A percentile compares a stretch with the other conserved stretches of the same genome.
Conservation (phyloP, 2,329 filamentous ascomycete genomes). For the Hypoxylon sp. region DNA sequence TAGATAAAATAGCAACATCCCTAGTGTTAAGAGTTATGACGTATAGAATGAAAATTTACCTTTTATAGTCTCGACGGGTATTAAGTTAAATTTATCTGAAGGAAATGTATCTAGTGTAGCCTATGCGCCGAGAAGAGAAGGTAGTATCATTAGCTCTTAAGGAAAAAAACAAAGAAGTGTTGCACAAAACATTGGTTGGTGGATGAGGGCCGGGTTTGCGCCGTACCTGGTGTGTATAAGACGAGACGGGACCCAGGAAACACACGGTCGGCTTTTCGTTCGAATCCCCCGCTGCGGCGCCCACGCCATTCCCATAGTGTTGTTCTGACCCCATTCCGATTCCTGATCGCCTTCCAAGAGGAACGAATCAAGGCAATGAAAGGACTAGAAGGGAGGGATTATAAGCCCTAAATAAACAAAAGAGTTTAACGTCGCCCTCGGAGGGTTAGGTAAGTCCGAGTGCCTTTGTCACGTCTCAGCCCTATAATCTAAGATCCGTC, state of each 20-base stretch:
- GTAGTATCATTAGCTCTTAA: slow-evolving; percentile 2
- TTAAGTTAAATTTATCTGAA: slow-evolving; percentile 62
- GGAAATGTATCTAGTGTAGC: slow-evolving; percentile 65
- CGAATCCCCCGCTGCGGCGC: slow-evolving; percentile 5
- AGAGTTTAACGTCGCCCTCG: neutral
- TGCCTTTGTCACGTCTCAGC: slow-evolving; percentile 18
- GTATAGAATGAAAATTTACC: slow-evolving; percentile 48
- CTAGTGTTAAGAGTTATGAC: neutral
- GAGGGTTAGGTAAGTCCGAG: slow-evolving; percentile 1
- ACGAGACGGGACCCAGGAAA: slow-evolving; percentile 65
- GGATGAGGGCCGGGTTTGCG: neutral
- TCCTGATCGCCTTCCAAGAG: neutral
- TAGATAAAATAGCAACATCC: neutral
- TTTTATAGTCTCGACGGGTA: slow-evolving; percentile 67
- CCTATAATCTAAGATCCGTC: slow-evolving; percentile 1
- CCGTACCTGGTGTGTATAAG: slow-evolving; percentile 67
- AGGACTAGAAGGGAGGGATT: neutral
- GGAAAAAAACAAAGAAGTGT: no score
- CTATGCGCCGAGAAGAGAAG: slow-evolving; percentile 50
- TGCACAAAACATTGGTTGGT: neutral
- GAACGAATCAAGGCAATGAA: neutral
- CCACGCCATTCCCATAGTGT: slow-evolving; percentile 10
- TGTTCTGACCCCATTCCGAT: slow-evolving; percentile 39
- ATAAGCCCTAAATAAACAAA: neutral
- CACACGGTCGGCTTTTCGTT: slow-evolving; percentile 59